These are phyloP conservation scores for Diddensiella santjacobensis DNA, from an alignment of 805 yeast genomes.

Conservation along the genomic window DNA sequence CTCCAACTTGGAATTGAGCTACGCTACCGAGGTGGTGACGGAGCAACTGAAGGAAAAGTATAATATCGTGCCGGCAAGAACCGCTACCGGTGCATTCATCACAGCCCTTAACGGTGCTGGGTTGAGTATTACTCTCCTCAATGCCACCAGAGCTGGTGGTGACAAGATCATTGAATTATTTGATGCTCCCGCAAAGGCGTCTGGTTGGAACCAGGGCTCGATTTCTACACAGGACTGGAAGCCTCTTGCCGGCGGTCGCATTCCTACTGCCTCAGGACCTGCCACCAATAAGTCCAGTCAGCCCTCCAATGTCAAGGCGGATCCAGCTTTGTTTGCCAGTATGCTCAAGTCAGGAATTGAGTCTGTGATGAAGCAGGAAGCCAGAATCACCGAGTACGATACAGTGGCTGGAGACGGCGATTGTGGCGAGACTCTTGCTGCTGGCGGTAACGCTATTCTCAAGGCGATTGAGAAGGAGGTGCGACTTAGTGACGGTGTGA, in stretches of 20 bases:
- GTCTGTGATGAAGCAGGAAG: slow-evolving; percentile 60
- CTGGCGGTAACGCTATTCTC: slow-evolving; percentile 73
- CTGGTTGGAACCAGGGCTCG: slow-evolving; percentile 68
- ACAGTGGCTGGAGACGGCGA: slow-evolving; percentile 95
- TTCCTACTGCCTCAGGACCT: slow-evolving; percentile 21
- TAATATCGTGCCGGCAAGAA: slow-evolving; percentile 59
- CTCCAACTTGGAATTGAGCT: slow-evolving; percentile 71
- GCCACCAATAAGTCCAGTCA: slow-evolving; percentile 25
- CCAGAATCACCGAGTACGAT: slow-evolving; percentile 78
- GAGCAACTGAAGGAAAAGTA: slow-evolving; percentile 48
- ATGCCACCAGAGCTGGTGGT: slow-evolving; percentile 51
- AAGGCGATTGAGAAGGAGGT: slow-evolving; percentile 43
- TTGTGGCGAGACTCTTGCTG: slow-evolving; percentile 86
- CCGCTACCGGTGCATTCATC: slow-evolving; percentile 73
- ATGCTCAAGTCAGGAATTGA: slow-evolving; percentile 50
- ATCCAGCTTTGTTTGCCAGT: slow-evolving; percentile 30
- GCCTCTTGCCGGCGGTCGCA: slow-evolving; percentile 17
- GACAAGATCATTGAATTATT: slow-evolving; percentile 48
- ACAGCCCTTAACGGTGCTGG: slow-evolving; percentile 93
- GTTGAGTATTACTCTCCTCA: slow-evolving; percentile 77
- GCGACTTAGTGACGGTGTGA: slow-evolving; percentile 38
- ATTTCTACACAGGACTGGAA: slow-evolving; percentile 28
- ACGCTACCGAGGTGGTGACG: slow-evolving; percentile 60
- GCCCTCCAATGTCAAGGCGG: slow-evolving; percentile 34
- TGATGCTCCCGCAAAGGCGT: slow-evolving; percentile 71